Percentiles rank a stretch among this genome's conserved stretches.
Evolutionary conservation across 352 stramenopile genomes (phyloP).

Genomic region (Pythium phragmitis): DNA sequence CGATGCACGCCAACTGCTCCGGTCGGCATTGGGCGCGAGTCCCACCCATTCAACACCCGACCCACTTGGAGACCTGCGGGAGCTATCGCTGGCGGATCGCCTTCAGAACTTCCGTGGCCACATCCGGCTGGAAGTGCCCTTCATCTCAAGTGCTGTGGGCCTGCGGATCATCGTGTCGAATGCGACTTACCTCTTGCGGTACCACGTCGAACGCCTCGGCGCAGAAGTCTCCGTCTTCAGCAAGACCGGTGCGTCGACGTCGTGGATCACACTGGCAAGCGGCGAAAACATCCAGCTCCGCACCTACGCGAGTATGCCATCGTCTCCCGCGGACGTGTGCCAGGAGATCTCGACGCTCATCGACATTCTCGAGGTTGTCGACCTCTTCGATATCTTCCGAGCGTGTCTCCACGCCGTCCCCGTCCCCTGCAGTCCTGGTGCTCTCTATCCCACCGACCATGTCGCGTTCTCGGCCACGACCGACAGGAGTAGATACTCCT

Average conservation of each 20-base stretch:
- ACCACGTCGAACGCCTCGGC: constrained; percentile 36
- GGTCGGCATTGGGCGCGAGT: constrained; percentile 29
- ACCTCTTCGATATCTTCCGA: constrained; percentile 45
- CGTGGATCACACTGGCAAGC: constrained; percentile 46
- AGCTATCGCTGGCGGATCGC: constrained; percentile 36
- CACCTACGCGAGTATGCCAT: constrained; percentile 24
- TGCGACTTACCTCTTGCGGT: constrained; percentile 43
- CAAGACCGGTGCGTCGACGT: constrained; percentile 36
- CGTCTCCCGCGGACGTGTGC: constrained; percentile 15
- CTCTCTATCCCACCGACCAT: constrained; percentile 19
- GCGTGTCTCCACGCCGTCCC: constrained; percentile 23
- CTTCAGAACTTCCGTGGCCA: constrained; percentile 48
- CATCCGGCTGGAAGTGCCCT: constrained; percentile 40
- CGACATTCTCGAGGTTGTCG: constrained; percentile 43
- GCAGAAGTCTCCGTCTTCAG: constrained; percentile 49
- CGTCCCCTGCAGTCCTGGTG: constrained; percentile 10
- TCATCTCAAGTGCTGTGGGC: constrained; percentile 16
- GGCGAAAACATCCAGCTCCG: constrained; percentile 41
- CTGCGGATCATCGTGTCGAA: constrained; percentile 37
- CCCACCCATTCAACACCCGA: not conserved
- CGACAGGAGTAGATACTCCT: constrained; percentile 47
- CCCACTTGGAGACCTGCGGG: constrained; percentile 15
- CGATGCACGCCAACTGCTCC: constrained; percentile 53
- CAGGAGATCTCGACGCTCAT: constrained; percentile 40
- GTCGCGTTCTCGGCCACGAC: constrained; percentile 25